Conservation (phyloP, 805 yeast genomes). For the Wickerhamomyces mucosus region DNA sequence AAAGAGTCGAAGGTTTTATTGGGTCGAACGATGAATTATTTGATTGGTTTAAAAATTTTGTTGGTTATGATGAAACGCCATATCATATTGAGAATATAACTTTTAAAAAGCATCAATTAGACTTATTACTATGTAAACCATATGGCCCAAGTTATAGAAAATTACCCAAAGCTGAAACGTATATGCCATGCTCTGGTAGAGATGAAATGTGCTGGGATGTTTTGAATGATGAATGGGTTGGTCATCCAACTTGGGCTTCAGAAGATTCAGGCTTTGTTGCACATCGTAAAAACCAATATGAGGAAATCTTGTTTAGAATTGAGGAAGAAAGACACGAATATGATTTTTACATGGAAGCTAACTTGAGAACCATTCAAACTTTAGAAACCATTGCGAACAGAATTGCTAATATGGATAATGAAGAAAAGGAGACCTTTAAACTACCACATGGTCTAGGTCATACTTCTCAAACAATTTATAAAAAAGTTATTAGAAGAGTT, state of each 20-base stretch:
- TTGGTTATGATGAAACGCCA: constrained; percentile 81
- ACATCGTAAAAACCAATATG: constrained; percentile 97
- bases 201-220: constrained; percentile 99
- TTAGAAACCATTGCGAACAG: constrained; percentile 91
- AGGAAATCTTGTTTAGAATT: constrained; percentile 86
- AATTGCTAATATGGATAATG: constrained; percentile 85
- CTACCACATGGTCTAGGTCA: constrained; percentile 92
- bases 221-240: constrained; percentile 97
- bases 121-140: constrained; percentile 82
- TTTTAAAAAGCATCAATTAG: constrained; percentile 85
- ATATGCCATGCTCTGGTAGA: constrained; percentile 96
- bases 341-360: constrained; percentile 92
- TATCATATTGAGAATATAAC: constrained; percentile 77
- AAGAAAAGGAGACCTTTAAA: constrained; percentile 78
- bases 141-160: constrained; percentile 93
- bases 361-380: constrained; percentile 89
- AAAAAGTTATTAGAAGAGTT: constrained; percentile 83
- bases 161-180: constrained; percentile 87
- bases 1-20: constrained; percentile 74
- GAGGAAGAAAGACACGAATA: constrained; percentile 98
- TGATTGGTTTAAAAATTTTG: constrained; percentile 88
- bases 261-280: constrained; percentile 98
- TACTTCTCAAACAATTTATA: constrained; percentile 82
- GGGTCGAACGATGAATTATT: constrained; percentile 74
- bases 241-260: constrained; percentile 99